Evolutionary conservation across 768 basidiomycete genomes (phyloP).

Genomic region (Sutorius australiensis): DNA sequence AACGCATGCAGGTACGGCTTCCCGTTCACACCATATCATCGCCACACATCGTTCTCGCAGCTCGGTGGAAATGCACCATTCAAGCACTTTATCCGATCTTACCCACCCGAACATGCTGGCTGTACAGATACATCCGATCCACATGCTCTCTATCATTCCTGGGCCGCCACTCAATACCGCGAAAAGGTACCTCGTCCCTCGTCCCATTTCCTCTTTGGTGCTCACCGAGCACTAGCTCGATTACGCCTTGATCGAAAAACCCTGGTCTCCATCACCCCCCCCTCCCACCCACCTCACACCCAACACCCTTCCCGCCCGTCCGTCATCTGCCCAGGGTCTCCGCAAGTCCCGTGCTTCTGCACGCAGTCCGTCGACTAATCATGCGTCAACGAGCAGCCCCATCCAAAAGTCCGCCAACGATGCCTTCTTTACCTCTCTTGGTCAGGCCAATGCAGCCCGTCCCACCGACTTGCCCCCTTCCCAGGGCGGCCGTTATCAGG

Average conservation of each 20-base stretch:
- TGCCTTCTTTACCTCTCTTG: slow-evolving; percentile 78
- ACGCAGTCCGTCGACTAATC: slow-evolving; percentile 48
- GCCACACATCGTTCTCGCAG: slow-evolving; percentile 36
- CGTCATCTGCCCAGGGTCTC: slow-evolving; percentile 75
- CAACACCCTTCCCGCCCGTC: slow-evolving; percentile 47
- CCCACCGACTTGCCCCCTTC: slow-evolving; percentile 82
- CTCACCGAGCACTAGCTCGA: slow-evolving; percentile 59
- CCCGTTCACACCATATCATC: slow-evolving; percentile 1
- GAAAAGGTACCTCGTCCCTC: slow-evolving; percentile 64
- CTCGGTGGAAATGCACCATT: slow-evolving; percentile 87
- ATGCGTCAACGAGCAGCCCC: slow-evolving; percentile 51
- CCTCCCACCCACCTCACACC: slow-evolving; percentile 44
- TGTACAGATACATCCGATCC: slow-evolving; percentile 58
- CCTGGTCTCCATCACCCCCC: slow-evolving; percentile 76
- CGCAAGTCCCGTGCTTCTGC: slow-evolving; percentile 80
- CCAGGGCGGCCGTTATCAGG: slow-evolving; percentile 90
- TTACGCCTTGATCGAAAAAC: slow-evolving; percentile 64
- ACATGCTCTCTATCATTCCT: slow-evolving; percentile 84
- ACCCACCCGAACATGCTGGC: slow-evolving; percentile 67
- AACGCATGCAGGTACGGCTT: slow-evolving; percentile 77
- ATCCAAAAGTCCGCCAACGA: slow-evolving; percentile 84
- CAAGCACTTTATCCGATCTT: slow-evolving; percentile 70
- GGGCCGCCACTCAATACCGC: slow-evolving; percentile 93
- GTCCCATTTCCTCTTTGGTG: neutral
- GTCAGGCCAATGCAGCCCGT: slow-evolving; percentile 74